These are phyloP conservation scores for Trichoderma sp. DNA, from an alignment of 2,329 filamentous ascomycete genomes.

Conservation along the genomic window DNA sequence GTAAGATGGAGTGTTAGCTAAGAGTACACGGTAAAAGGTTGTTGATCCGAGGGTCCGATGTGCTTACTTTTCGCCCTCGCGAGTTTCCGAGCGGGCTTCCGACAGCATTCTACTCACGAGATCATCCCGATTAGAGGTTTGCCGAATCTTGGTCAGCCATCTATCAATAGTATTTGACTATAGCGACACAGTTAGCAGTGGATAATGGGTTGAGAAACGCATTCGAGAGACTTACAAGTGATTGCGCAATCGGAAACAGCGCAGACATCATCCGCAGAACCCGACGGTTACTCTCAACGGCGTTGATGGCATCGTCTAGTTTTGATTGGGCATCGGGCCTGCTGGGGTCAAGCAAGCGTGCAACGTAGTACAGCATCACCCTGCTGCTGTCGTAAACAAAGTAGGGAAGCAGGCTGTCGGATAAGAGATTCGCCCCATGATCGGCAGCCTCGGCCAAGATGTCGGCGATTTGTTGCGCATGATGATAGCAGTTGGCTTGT, in stretches of 20 bases:
- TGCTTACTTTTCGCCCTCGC: slow-evolving; percentile 24
- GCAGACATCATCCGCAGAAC: slow-evolving; percentile 38
- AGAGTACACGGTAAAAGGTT: background rate
- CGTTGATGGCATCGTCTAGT: slow-evolving; percentile 38
- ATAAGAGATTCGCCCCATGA: slow-evolving; percentile 40
- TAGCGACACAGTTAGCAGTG: background rate
- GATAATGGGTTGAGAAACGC: too few species aligned
- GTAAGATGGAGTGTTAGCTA: background rate
- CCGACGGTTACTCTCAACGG: slow-evolving; percentile 40
- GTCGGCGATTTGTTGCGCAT: slow-evolving; percentile 38
- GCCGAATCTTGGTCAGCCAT: slow-evolving; percentile 39
- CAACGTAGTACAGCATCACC: slow-evolving; percentile 48
- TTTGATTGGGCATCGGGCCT: slow-evolving; percentile 35
- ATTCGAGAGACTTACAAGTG: slow-evolving; percentile 34
- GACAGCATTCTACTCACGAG: slow-evolving; percentile 24
- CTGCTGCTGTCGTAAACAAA: slow-evolving; percentile 47
- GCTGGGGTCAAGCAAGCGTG: slow-evolving; percentile 39
- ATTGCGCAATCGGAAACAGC: slow-evolving; percentile 39
- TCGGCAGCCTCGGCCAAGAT: slow-evolving; percentile 40
- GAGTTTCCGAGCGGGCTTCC: slow-evolving; percentile 25
- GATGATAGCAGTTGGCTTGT: slow-evolving; percentile 38
- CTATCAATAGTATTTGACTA: slow-evolving; percentile 39
- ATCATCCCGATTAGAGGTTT: slow-evolving; percentile 26
- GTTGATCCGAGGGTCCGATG: background rate
- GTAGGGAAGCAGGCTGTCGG: slow-evolving; percentile 44